A percentile compares a stretch with the other conserved stretches of the same genome.
Evolutionary conservation across 2,329 filamentous ascomycete genomes (phyloP).

Genomic region (Penicillium janthinellum): DNA sequence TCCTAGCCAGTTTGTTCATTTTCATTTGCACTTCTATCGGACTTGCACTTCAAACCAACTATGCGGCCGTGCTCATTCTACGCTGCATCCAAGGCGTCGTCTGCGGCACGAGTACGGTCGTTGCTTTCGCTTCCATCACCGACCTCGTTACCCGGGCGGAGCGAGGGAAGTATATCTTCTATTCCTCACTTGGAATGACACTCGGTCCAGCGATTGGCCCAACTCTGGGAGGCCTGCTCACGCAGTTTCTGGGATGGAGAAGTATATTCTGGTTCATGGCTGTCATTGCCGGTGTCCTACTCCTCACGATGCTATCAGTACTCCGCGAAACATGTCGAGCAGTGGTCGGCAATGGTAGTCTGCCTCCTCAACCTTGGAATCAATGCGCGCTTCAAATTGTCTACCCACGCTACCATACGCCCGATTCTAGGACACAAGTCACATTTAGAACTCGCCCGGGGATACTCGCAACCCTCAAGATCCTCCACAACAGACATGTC

Average conservation of each 20-base stretch:
- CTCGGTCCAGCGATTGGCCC: too few species aligned
- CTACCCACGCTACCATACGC: neutral
- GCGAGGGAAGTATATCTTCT: slow-evolving; percentile 7
- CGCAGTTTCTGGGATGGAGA: too few species aligned
- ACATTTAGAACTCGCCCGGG: slow-evolving; percentile 1
- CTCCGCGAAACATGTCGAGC: slow-evolving; percentile 37
- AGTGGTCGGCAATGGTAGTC: slow-evolving; percentile 36
- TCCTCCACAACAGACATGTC: slow-evolving; percentile 34
- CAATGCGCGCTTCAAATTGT: slow-evolving; percentile 6
- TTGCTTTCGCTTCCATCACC: neutral
- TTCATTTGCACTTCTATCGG: slow-evolving; percentile 6
- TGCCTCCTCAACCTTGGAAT: slow-evolving; percentile 18
- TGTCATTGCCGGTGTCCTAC: neutral
- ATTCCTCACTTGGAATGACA: slow-evolving; percentile 3
- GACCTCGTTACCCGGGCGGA: slow-evolving; percentile 4
- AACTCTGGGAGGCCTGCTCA: too few species aligned
- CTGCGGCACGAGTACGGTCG: neutral
- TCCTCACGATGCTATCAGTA: slow-evolving; percentile 17
- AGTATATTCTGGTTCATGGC: too few species aligned
- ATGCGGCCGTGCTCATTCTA: slow-evolving; percentile 1
- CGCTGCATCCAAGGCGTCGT: slow-evolving; percentile 11
- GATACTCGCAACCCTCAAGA: neutral
- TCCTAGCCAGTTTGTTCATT: neutral
- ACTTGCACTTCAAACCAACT: slow-evolving; percentile 7
- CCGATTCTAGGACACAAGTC: neutral